phyloP scores from a whole-genome alignment of 2,329 filamentous ascomycete species.

The Fusarium sp. region DNA sequence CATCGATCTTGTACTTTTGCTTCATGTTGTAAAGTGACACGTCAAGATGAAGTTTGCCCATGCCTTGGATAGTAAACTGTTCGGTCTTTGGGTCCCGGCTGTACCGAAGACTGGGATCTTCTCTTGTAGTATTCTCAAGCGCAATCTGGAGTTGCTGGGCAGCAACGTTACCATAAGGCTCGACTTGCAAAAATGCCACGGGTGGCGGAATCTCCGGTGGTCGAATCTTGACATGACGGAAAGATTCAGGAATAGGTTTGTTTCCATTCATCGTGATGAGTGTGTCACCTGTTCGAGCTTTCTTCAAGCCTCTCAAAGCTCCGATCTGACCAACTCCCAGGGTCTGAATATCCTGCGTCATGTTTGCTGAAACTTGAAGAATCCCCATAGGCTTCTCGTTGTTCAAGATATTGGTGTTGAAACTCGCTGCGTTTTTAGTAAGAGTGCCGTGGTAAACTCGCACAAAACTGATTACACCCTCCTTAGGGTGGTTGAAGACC shows the following conservation, averaged over 20 bases:
- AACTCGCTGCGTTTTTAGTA: constrained; percentile 78
- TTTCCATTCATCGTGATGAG: constrained; percentile 76
- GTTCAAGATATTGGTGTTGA: constrained; percentile 86
- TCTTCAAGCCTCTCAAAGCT: constrained; percentile 89
- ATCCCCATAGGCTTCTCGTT: constrained; percentile 84
- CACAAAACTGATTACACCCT: constrained; percentile 90
- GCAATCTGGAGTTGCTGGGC: constrained; percentile 83
- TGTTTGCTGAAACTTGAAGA: constrained; percentile 88
- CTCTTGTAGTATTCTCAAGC: constrained; percentile 81
- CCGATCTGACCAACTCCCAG: constrained; percentile 92
- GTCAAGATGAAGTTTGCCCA: constrained; percentile 96
- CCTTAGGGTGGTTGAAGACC: constrained; percentile 86
- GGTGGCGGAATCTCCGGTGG: constrained; percentile 91
- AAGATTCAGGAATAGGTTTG: constrained; percentile 72
- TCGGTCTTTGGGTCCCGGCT: constrained; percentile 88
- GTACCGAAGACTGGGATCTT: constrained; percentile 92
- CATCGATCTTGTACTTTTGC: constrained; percentile 87
- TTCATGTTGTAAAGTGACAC: constrained; percentile 90
- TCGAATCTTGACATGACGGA: constrained; percentile 82
- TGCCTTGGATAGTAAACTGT: constrained; percentile 91
- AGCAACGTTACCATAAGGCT: constrained; percentile 80
- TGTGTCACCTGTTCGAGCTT: constrained; percentile 93
- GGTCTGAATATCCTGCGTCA: constrained; percentile 84
- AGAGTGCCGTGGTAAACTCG: constrained; percentile 89
- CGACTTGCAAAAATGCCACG: constrained; percentile 95